Evolutionary conservation across 441 rosid genomes (phyloP), one percentile per base, ranked within the genome.

Genomic region (Adansonia gregorii): DNA sequence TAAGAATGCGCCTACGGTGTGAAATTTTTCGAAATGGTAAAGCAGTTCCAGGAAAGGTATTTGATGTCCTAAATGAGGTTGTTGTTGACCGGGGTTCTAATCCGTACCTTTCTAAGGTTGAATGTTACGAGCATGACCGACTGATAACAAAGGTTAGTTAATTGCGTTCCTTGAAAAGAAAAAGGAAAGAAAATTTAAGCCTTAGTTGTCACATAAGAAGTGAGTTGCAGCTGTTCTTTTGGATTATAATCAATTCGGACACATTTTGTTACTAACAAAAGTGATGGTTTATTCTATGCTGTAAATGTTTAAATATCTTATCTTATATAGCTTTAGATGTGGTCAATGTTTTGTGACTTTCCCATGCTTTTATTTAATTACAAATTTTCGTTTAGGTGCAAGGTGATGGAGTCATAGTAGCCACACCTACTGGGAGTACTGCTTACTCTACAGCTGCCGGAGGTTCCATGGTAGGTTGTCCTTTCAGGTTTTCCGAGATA

Each of bases 371-470:
- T 52, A 9, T 15, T 52, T 31, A 71, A 52, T n/a, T 35, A 12
- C 51, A 48, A 52, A 51, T 49, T 24, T 66, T 64, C 63, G 80
- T 73, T 73, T 76, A 95, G 99, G 98, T 95, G 82, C 99, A 95
- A 89, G 99, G 98, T 31, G 99, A 95, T 80, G 98, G 99, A 84
- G 97, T 95, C 74, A 95, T 95, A 77, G 90, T 95, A 85, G 99
- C 99, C 66, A 95, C 99, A 73, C 99, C 99, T 73, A 95, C 99
- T 12, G 99, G 99, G 76, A 95, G 99, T 81, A 95, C 99, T 73
- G 98, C 99, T 70, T 95, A 95, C 84, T 95, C 98, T 85, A 93
- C 98, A 54, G 95, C 99, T 79, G 99, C 99, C 8, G 98, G 99
- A 78, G 99, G 99, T 81, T 95, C 99, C 79, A 93, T 95, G 99